Conservation (phyloP, 306 rosid genomes). For the Abrus pulchellus region DNA sequence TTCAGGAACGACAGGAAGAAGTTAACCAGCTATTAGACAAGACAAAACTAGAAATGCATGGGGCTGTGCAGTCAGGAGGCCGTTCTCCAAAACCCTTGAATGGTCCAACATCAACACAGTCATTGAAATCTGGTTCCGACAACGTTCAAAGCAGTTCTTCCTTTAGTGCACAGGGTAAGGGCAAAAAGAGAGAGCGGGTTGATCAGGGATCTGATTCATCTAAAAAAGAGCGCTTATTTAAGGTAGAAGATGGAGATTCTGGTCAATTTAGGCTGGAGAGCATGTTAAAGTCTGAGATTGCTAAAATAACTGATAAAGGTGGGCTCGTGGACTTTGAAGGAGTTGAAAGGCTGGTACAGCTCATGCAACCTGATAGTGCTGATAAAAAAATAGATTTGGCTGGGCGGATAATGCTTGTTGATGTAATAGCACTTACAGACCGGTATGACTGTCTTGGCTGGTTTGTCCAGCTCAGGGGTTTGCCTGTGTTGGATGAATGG, state of each 20-base stretch:
- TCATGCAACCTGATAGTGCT: conserved; percentile 73
- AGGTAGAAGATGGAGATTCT: conserved; percentile 83
- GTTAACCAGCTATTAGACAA: conserved; percentile 81
- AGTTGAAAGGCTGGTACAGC: conserved; percentile 82
- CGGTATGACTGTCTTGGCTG: conserved; percentile 73
- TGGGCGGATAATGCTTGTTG: conserved; percentile 78
- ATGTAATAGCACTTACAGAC: conserved; percentile 80
- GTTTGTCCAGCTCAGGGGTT: conserved; percentile 81
- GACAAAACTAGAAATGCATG: conserved; percentile 93
- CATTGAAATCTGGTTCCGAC: conserved; percentile 82
- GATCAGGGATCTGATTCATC: conserved; percentile 77
- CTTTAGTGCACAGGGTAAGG: conserved; percentile 73
- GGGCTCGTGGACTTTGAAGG: conserved; percentile 79
- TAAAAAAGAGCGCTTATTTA: conserved; percentile 73
- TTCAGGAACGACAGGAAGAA: conserved; percentile 90
- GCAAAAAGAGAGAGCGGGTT: conserved; percentile 87
- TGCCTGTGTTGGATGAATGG: conserved; percentile 90
- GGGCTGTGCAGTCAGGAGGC: conserved; percentile 90
- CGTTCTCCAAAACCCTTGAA: conserved; percentile 93
- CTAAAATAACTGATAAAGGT: conserved; percentile 89
- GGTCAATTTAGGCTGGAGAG: conserved; percentile 66
- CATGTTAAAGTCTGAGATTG: conserved; percentile 73
- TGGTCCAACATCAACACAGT: conserved; percentile 74
- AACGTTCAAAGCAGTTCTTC: conserved; percentile 76
- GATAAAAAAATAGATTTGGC: conserved; percentile 84